Evolutionary conservation across 257 asterid genomes (phyloP), one percentile per base, ranked within the genome.

Genomic region (Eucommia ulmoides): DNA sequence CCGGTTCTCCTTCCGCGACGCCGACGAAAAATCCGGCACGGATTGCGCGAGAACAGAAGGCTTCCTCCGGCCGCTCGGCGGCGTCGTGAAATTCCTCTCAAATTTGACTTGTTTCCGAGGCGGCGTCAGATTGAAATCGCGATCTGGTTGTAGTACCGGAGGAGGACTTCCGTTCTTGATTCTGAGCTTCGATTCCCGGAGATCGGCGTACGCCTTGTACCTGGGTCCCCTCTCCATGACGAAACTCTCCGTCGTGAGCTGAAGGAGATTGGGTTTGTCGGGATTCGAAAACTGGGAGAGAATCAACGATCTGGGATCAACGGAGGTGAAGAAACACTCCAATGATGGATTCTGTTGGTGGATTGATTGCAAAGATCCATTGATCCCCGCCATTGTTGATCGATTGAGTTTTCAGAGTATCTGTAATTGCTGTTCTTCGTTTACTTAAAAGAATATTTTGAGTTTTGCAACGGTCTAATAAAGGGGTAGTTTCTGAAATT

Each of bases 11-110:
- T 89, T 89, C 65, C 96, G 56, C 67, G 83, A 38, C 1, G 73
- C 82, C 1, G 88, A 71, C 8, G 94, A 74, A 69, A 89, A 85
- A 54, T 89, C 94, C 20, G 96, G 96, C 50, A 85, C 94, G 0
- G 98, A 87, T 20, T 87, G 96, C 1, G 94, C 50, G 69, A 86
- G 35, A 50, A 65, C 65, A 10, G 91, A 76, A 16, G 76, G 23
- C 45, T 64, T 63, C 51, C 51, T 82, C 1, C 80, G 16, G 74
- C 82, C 67, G 58, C 41, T 74, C 0, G 88, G 80, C 10, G 93
- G 93, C 0, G 94, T 72, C 0, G 41, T 23, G 11, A 84, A 53
- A 71, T 41, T 74, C 11, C 78, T 62, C 35, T 55, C 68, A 56
- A 82, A 82, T 47, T 82, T 82, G 22, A 74, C 93, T 61, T 78